Conservation (phyloP, 2,329 filamentous ascomycete species). For the Cytospora piceicola region DNA sequence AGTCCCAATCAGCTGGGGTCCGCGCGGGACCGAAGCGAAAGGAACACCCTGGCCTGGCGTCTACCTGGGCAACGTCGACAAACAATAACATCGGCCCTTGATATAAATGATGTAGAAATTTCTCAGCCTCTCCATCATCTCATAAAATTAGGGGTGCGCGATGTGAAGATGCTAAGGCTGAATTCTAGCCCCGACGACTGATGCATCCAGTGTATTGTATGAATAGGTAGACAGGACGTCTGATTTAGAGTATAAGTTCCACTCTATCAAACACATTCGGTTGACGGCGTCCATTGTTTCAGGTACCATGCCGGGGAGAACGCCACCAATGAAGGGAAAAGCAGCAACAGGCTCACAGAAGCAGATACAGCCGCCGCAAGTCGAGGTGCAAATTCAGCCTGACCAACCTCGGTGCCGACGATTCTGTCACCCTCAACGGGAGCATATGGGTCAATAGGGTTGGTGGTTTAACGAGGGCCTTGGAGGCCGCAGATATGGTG, state of each 20-base stretch:
- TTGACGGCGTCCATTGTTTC: neutral
- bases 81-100: neutral
- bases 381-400: neutral
- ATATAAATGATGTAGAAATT: neutral
- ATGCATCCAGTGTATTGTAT: neutral
- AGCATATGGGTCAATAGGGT: neutral
- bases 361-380: neutral
- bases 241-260: neutral
- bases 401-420: neutral
- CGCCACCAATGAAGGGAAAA: neutral
- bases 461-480: neutral
- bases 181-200: neutral
- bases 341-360: neutral
- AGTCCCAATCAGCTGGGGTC: slow-evolving; percentile 9
- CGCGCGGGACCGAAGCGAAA: neutral
- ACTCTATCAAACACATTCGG: neutral
- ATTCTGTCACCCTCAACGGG: neutral
- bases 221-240: neutral
- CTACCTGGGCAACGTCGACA: neutral
- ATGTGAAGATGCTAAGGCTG: slow-evolving; percentile 3
- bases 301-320: neutral
- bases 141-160: neutral
- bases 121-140: neutral
- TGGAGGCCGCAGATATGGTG: neutral
- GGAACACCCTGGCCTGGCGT: neutral